A percentile compares a stretch with the other conserved stretches of the same genome.
phyloP scores from a whole-genome alignment of 2,329 filamentous ascomycete genomes.

The Corniculantispora saksenae region DNA sequence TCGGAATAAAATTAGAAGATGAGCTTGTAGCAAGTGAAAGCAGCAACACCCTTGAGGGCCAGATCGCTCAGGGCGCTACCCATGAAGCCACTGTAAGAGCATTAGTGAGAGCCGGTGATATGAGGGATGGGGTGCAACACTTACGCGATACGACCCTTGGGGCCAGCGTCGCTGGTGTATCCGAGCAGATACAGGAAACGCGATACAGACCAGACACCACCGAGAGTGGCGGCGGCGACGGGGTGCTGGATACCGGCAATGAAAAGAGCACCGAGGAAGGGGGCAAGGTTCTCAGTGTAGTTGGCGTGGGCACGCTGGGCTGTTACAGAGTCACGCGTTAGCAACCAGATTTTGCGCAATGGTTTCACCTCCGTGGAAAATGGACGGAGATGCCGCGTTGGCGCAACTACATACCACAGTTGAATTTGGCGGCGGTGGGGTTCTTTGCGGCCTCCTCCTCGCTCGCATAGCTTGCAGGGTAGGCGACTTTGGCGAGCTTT shows the following conservation, averaged over 20 bases:
- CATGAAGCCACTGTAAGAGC: conserved; percentile 37
- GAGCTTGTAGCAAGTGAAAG: conserved; percentile 36
- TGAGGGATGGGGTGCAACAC: conserved; percentile 24
- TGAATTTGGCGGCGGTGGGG: conserved; percentile 58
- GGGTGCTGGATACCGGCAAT: conserved; percentile 60
- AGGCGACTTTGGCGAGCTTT: conserved; percentile 54
- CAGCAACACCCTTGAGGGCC: conserved; percentile 44
- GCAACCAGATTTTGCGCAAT: background rate
- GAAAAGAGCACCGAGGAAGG: conserved; percentile 53
- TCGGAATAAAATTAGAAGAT: conserved; percentile 1
- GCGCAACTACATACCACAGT: conserved; percentile 53
- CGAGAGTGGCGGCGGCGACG: conserved; percentile 47
- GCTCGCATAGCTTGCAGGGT: conserved; percentile 59
- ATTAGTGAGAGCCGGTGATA: conserved; percentile 15
- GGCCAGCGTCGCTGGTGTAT: conserved; percentile 49
- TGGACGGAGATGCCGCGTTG: background rate
- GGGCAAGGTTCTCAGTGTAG: conserved; percentile 58
- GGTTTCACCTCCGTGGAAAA: background rate
- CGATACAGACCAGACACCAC: conserved; percentile 52
- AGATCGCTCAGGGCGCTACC: conserved; percentile 38
- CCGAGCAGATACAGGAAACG: conserved; percentile 58
- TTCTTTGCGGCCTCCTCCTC: conserved; percentile 56
- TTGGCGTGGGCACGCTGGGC: conserved; percentile 18
- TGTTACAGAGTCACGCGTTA: background rate
- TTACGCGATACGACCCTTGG: conserved; percentile 44